Evolutionary conservation across 1,284 basidiomycete genomes (phyloP), one percentile per base, ranked within the genome.

Genomic region (Ceratobasidium theobromae): DNA sequence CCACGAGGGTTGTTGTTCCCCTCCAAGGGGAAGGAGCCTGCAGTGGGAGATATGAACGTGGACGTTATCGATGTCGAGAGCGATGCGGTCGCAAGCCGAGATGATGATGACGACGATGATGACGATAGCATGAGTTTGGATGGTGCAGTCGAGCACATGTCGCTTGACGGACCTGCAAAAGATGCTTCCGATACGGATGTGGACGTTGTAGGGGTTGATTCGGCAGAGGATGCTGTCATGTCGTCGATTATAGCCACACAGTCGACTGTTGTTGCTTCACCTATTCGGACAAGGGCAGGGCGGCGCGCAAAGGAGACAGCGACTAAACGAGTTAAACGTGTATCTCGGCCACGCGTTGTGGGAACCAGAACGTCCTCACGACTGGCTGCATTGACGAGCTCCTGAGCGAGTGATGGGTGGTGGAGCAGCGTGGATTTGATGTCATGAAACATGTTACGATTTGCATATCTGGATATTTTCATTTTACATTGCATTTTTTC

Each of bases 71-170:
- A 51, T 28, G 21, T 46, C 18, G 18, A 8, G 43, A 46, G 21
- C 18, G 57, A 62, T n/a, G n/a, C n/a, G n/a, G n/a, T n/a, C n/a
- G n/a, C n/a, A n/a, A n/a, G n/a, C n/a, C n/a, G n/a, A n/a, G n/a
- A n/a, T n/a, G n/a, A n/a, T n/a, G n/a, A n/a, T n/a, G n/a, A n/a
- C n/a, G n/a, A n/a, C n/a, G n/a, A n/a, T n/a, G n/a, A n/a, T n/a
- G n/a, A n/a, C 14, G 54, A 57, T 46, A 46, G 54, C 23, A 58
- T 58, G 54, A 58, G 54, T 46, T n/a, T 62, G 21, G 57, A 62
- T 32, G 57, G 57, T 4, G 57, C 57, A 32, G 57, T 62, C 6
- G 57, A 35, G 9, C 57, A 62, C 3, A 62, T 62, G 57, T 62
- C 57, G 21, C 57, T 62, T 14, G 55, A 57, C 18, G 30, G 43